These are phyloP conservation scores for Begonia masoniana DNA, from an alignment of 306 rosid species.

Conservation along the genomic window DNA sequence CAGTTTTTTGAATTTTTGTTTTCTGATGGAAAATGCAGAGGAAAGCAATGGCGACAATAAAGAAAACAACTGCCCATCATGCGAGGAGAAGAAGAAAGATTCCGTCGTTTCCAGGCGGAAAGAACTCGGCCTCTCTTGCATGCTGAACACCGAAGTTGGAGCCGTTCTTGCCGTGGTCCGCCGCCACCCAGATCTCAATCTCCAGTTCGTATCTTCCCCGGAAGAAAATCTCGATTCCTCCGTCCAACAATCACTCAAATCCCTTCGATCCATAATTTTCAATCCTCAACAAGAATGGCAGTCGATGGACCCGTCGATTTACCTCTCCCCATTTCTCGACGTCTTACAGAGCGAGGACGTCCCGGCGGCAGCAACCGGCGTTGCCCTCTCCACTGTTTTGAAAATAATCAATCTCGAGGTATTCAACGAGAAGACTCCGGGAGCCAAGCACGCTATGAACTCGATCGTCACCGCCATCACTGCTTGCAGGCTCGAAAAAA, in stretches of 20 bases:
- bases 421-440: slow-evolving; percentile 54
- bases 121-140: slow-evolving; percentile 67
- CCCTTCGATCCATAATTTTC: slow-evolving; percentile 66
- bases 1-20: too few relatives aligned
- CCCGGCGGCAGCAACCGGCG: slow-evolving; percentile 56
- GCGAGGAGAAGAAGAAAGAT: slow-evolving; percentile 1
- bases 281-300: slow-evolving; percentile 74
- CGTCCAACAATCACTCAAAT: slow-evolving; percentile 44
- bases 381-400: slow-evolving; percentile 57
- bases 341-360: slow-evolving; percentile 68
- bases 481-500: slow-evolving; percentile 60
- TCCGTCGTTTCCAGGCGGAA: slow-evolving; percentile 18
- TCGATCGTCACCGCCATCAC: slow-evolving; percentile 38
- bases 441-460: slow-evolving; percentile 46
- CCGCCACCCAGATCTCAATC: slow-evolving; percentile 28
- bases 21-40: too few relatives aligned
- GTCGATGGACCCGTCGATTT: slow-evolving; percentile 54
- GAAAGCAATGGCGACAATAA: not conserved
- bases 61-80: not conserved
- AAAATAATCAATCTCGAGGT: slow-evolving; percentile 55
- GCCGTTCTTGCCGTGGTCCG: slow-evolving; percentile 70
- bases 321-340: slow-evolving; percentile 61
- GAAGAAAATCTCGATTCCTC: slow-evolving; percentile 41
- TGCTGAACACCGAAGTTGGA: slow-evolving; percentile 83
- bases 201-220: slow-evolving; percentile 11